Percentiles rank a stretch among this genome's conserved stretches.
Evolutionary conservation across 495 filamentous ascomycete species (phyloP).

Genomic region (Entonaema liquescens): DNA sequence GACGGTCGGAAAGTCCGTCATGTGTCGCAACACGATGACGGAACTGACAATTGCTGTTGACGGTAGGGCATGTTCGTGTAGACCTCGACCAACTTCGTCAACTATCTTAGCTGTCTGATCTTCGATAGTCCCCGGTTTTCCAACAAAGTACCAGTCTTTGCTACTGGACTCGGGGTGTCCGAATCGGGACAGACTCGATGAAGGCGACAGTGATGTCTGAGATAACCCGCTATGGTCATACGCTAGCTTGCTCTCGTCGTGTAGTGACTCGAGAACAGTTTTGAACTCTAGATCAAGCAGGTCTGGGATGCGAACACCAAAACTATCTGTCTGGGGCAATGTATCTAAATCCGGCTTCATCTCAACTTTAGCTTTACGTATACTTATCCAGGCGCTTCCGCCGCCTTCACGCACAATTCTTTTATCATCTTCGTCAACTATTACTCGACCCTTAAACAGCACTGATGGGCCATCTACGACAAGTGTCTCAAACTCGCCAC

Average conservation of each 20-base stretch:
- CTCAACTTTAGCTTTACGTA: slow-evolving; percentile 66
- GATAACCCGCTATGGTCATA: slow-evolving; percentile 1
- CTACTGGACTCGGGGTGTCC: slow-evolving; percentile 1
- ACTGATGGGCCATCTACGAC: slow-evolving; percentile 78
- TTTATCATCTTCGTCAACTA: slow-evolving; percentile 63
- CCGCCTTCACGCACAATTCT: slow-evolving; percentile 70
- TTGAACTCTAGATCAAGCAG: slow-evolving; percentile 60
- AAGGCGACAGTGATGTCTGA: background rate
- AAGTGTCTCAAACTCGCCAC: slow-evolving; percentile 96
- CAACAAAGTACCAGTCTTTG: slow-evolving; percentile 41
- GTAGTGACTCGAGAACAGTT: slow-evolving; percentile 11
- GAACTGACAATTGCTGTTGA: slow-evolving; percentile 72
- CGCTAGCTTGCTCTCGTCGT: background rate
- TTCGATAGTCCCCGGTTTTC: slow-evolving; percentile 42
- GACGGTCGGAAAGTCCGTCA: slow-evolving; percentile 76
- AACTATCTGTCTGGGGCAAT: slow-evolving; percentile 11
- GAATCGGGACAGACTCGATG: background rate
- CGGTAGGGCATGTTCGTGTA: slow-evolving; percentile 44
- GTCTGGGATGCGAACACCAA: slow-evolving; percentile 54
- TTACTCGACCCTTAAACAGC: slow-evolving; percentile 76
- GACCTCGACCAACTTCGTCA: slow-evolving; percentile 44
- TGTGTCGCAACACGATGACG: slow-evolving; percentile 79
- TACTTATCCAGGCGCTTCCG: slow-evolving; percentile 71
- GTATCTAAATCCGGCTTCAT: slow-evolving; percentile 48
- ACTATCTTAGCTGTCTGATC: slow-evolving; percentile 48